Evolutionary conservation across 139 green algal species (phyloP), one percentile per base, ranked within the genome.

Genomic region (Edaphochlamys debaryana): DNA sequence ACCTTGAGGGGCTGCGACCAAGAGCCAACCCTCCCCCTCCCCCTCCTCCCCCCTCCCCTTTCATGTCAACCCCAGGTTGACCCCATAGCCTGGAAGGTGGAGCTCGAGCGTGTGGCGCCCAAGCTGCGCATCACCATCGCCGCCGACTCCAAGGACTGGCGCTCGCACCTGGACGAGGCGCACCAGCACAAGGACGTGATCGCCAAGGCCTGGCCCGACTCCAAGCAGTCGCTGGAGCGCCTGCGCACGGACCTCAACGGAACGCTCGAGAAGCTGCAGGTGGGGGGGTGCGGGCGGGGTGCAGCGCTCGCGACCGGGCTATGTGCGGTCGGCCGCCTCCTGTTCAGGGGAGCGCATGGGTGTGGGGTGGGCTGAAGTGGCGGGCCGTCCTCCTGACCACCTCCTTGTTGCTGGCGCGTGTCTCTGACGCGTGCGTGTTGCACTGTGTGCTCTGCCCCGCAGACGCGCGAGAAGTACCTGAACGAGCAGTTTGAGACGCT

Each of bases 71-170:
- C 25, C 17, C 36, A 95, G 85, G 85, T 96, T 9, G 91, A 96
- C 79, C 87, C 91, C 29, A 89, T 86, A 45, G 77, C 86, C 6
- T 97, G 94, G 94, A 82, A 82, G 69, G 56, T 95, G 60, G 93
- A 97, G 83, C 67, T 96, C 52, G 94, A 97, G 80, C 89, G 93
- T 0, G 92, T 96, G 56, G 93, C 81, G 27, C 93, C 94, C 19
- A 83, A 87, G 60, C 88, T 97, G 84, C 87, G 88, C 68, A 90
- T 94, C 58, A 90, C 87, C 25, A 74, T 95, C 38, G 85, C 82
- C 27, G 82, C 92, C 27, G 92, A 95, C 86, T 75, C 82, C 60
- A 93, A 93, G 63, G 93, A 96, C 88, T 96, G 94, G 94, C 87
- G 93, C 17, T 87, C 80, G 34, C 94, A 96, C 85, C 76, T 96